Evolutionary conservation across 371 early-diverging fungal species (phyloP).

Genomic region (Syncephalastrum monosporum): DNA sequence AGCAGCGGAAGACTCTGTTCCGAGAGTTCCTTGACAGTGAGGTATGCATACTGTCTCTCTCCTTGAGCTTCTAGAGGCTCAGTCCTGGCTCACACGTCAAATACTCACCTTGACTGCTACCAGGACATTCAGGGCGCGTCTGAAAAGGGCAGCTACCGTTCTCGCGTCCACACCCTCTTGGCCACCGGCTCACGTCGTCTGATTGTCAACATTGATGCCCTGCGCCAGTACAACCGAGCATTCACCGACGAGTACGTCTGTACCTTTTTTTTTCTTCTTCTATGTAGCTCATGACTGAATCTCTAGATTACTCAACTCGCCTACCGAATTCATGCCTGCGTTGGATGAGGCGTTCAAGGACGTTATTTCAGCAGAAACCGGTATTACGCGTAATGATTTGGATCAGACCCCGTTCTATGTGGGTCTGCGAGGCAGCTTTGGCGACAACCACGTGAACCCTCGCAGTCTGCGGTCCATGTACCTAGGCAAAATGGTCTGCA

Average conservation of each 20-base stretch:
- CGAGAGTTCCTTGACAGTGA: conserved; percentile 28
- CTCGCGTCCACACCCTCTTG: conserved; percentile 68
- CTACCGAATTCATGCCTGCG: conserved; percentile 82
- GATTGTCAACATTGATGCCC: conserved; percentile 85
- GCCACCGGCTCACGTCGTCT: conserved; percentile 66
- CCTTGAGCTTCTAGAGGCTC: background rate
- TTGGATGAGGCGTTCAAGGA: conserved; percentile 81
- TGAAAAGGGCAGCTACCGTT: conserved; percentile 59
- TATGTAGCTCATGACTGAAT: background rate
- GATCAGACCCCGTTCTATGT: conserved; percentile 63
- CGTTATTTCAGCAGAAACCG: conserved; percentile 39
- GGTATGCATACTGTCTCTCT: conserved; percentile 10
- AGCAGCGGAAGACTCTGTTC: conserved; percentile 25
- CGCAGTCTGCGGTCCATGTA: conserved; percentile 83
- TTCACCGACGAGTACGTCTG: conserved; percentile 63
- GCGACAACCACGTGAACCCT: conserved; percentile 88
- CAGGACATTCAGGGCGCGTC: conserved; percentile 30
- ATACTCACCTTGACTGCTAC: background rate
- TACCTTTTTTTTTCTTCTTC: background rate
- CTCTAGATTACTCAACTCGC: conserved; percentile 68
- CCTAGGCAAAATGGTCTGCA: conserved; percentile 89
- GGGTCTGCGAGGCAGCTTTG: conserved; percentile 95
- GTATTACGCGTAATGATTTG: conserved; percentile 33
- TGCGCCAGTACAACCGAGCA: conserved; percentile 75
- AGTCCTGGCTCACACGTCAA: background rate